phyloP scores from a whole-genome alignment of 352 stramenopile genomes.

The Phytophthora ohioensis region DNA sequence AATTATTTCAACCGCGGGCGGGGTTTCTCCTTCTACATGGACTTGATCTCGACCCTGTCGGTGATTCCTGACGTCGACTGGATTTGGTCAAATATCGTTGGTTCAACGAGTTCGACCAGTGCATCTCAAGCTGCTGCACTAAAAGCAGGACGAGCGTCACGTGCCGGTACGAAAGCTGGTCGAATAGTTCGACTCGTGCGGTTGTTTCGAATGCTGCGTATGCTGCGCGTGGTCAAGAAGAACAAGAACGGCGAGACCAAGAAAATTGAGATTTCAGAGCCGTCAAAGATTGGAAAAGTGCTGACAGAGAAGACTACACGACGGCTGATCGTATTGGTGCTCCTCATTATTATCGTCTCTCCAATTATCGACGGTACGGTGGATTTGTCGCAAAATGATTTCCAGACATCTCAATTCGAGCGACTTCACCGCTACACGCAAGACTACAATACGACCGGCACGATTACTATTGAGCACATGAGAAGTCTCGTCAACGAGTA shows the following conservation, averaged over 20 bases:
- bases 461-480: constrained; percentile 57
- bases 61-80: constrained; percentile 92
- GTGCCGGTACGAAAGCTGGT: constrained; percentile 87
- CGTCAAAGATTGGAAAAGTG: constrained; percentile 95
- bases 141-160: constrained; percentile 86
- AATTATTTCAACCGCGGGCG: constrained; percentile 82
- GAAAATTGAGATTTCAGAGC: constrained; percentile 80
- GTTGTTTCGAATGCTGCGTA: constrained; percentile 91
- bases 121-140: constrained; percentile 69
- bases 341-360: constrained; percentile 89
- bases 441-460: constrained; percentile 79
- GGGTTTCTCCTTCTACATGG: constrained; percentile 93
- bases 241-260: constrained; percentile 70
- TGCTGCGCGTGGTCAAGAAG: constrained; percentile 86
- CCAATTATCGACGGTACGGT: constrained; percentile 84
- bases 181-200: constrained; percentile 93
- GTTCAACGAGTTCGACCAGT: constrained; percentile 30
- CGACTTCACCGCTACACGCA: constrained; percentile 84
- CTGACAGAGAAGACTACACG: constrained; percentile 95
- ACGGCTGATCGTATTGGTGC: constrained; percentile 91
- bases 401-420: constrained; percentile 80
- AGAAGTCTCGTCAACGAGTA: constrained; percentile 75
- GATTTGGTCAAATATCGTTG: constrained; percentile 78
- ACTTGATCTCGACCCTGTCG: constrained; percentile 94
- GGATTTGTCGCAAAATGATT: constrained; percentile 77